These are phyloP conservation scores for Thraustochytrium sp. DNA, from an alignment of 352 stramenopile genomes.

Conservation along the genomic window DNA sequence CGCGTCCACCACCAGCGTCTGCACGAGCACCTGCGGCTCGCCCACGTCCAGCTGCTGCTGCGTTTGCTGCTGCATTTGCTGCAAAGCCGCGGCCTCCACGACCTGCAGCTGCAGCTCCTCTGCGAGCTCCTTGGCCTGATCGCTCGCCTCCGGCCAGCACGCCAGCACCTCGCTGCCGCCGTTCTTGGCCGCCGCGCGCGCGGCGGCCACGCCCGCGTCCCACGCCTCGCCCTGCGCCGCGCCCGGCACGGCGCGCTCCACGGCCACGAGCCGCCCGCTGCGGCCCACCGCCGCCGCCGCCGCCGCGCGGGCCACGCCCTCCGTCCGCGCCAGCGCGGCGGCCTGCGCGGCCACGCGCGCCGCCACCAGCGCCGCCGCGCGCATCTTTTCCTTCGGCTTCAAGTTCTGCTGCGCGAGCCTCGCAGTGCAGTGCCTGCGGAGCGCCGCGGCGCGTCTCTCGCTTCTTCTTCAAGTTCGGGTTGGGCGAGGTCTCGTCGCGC, in stretches of 20 bases:
- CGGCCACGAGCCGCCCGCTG: conserved; percentile 47
- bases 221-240: neutral
- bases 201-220: neutral
- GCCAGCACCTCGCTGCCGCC: neutral
- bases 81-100: neutral
- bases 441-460: no score
- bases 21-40: neutral
- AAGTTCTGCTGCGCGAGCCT: conserved; percentile 9
- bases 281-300: neutral
- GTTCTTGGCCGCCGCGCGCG: neutral
- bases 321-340: neutral
- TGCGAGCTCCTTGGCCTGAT: neutral
- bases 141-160: neutral
- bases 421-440: no score
- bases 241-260: conserved; percentile 20
- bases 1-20: neutral
- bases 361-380: neutral
- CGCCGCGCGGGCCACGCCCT: neutral
- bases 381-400: neutral
- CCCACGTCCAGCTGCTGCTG: neutral
- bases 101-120: neutral
- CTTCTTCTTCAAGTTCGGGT: no score
- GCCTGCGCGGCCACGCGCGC: neutral
- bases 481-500: no score
- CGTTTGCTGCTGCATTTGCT: no score